These are phyloP conservation scores for Citrus mangshanensis DNA, from an alignment of 345 rosid genomes.

Conservation along the genomic window DNA sequence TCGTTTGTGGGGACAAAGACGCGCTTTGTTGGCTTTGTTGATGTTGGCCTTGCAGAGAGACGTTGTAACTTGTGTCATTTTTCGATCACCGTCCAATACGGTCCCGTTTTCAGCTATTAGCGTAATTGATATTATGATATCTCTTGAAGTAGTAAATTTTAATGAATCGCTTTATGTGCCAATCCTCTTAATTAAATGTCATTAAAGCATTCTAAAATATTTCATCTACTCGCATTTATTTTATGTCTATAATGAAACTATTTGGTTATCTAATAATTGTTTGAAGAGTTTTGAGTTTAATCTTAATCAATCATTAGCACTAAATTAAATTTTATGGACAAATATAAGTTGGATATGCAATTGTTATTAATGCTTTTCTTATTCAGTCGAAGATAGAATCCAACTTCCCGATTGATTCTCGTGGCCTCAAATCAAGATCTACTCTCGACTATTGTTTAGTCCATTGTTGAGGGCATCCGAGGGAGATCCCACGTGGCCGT, in stretches of 20 bases:
- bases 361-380: neutral
- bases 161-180: neutral
- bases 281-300: too few species aligned
- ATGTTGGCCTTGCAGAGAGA: conserved; percentile 18
- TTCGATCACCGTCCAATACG: neutral
- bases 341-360: neutral
- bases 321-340: neutral
- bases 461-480: conserved; percentile 9
- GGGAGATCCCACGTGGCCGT: conserved; percentile 19
- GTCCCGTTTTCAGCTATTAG: neutral
- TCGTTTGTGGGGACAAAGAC: neutral
- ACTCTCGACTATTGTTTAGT: neutral
- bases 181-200: neutral
- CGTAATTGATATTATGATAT: too few species aligned
- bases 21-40: neutral
- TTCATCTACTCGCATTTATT: too few species aligned
- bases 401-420: neutral
- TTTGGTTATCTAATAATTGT: too few species aligned
- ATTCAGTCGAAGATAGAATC: neutral
- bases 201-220: too few species aligned
- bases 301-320: too few species aligned
- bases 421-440: neutral
- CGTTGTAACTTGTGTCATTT: neutral
- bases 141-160: neutral
- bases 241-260: too few species aligned